Evolutionary conservation across 495 filamentous ascomycete genomes (phyloP).

Genomic region (Hypomontagnella monticulosa): DNA sequence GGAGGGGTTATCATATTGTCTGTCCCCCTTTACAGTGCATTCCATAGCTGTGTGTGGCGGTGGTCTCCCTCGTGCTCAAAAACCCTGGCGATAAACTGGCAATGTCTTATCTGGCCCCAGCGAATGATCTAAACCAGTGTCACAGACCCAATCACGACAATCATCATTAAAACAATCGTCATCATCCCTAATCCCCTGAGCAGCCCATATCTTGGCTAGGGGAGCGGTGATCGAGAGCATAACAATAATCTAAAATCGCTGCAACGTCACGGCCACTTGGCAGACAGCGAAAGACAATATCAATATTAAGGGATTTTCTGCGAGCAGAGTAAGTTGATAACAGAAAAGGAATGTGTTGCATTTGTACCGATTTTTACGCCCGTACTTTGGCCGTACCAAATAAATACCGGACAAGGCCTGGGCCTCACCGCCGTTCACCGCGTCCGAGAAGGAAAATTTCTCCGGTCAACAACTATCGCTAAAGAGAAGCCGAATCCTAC

Average conservation of each 20-base stretch:
- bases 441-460: neutral
- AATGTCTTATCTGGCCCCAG: constrained; percentile 40
- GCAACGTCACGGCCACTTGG: constrained; percentile 33
- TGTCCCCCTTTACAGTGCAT: neutral
- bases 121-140: constrained; percentile 19
- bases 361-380: constrained; percentile 18
- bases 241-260: constrained; percentile 17
- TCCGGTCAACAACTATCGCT: neutral
- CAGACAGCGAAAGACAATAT: constrained; percentile 4
- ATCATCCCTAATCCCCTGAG: constrained; percentile 35
- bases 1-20: constrained; percentile 1
- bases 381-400: constrained; percentile 22
- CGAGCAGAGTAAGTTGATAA: constrained; percentile 16
- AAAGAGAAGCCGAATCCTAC: constrained; percentile 16
- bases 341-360: constrained; percentile 34
- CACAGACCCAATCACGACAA: constrained; percentile 21
- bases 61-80: neutral
- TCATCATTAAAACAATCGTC: constrained; percentile 16
- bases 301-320: constrained; percentile 7
- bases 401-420: constrained; percentile 14
- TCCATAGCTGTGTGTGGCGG: neutral
- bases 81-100: neutral
- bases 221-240: constrained; percentile 12
- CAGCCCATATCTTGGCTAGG: constrained; percentile 14
- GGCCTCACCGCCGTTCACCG: constrained; percentile 37